Percentiles rank a stretch among this genome's conserved stretches.
These are phyloP conservation scores for Mycena haematopus DNA, from an alignment of 768 basidiomycete genomes.

Conservation along the genomic window DNA sequence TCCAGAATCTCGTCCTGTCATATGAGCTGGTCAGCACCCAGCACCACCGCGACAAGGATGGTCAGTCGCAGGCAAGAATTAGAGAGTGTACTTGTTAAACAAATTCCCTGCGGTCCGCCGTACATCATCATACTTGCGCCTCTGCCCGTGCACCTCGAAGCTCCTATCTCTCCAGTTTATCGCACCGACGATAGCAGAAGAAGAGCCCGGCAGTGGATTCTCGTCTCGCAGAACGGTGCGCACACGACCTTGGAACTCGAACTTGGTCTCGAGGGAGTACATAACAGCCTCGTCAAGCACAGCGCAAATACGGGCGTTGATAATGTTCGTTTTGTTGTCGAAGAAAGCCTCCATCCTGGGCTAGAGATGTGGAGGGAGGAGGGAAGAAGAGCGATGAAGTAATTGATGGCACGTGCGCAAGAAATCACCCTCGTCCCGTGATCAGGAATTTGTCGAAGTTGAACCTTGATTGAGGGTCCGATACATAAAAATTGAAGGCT, in stretches of 20 bases:
- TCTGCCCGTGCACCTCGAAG: conserved; percentile 52
- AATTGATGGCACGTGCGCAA: conserved; percentile 13
- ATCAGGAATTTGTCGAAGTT: neutral
- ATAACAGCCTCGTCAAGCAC: conserved; percentile 50
- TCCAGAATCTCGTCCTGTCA: conserved; percentile 48
- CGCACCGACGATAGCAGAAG: conserved; percentile 43
- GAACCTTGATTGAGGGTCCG: neutral
- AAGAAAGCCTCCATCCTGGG: conserved; percentile 54
- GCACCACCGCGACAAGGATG: neutral
- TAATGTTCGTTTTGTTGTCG: conserved; percentile 57
- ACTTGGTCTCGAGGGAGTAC: conserved; percentile 51
- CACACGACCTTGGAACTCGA: conserved; percentile 49
- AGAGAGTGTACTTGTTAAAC: conserved; percentile 32
- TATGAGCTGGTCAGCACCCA: neutral
- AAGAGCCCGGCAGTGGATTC: conserved; percentile 46
- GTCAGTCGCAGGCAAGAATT: neutral
- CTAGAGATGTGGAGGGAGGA: neutral
- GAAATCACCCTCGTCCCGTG: neutral
- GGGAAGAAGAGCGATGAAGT: neutral
- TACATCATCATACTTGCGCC: conserved; percentile 46
- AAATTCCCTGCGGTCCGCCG: conserved; percentile 45
- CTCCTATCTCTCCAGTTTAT: conserved; percentile 58
- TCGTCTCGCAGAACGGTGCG: conserved; percentile 54
- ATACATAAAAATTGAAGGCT: too few species aligned
- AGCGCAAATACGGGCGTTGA: conserved; percentile 50